A percentile compares a stretch with the other conserved stretches of the same genome.
Conservation (phyloP, 2,329 filamentous ascomycete genomes). For the Pyrenophora graminea region DNA sequence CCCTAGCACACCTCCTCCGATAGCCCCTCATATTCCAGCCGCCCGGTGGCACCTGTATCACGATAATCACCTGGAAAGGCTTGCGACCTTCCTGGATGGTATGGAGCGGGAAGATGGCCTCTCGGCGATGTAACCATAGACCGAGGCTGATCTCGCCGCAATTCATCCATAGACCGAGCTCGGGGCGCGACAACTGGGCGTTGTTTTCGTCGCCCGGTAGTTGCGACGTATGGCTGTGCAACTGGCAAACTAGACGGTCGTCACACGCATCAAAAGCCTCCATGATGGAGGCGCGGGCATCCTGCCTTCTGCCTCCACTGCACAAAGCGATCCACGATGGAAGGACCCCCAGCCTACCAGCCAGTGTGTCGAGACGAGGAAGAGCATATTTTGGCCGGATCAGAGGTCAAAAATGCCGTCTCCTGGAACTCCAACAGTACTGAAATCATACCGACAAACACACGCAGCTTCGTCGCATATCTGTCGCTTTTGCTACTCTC, state of each 20-base stretch:
- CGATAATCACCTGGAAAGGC: constrained; percentile 19
- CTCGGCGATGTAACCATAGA: constrained; percentile 18
- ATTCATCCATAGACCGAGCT: constrained; percentile 35
- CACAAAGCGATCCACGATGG: constrained; percentile 22
- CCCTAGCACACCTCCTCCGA: constrained; percentile 20
- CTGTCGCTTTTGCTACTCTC: constrained; percentile 37
- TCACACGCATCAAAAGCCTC: constrained; percentile 5
- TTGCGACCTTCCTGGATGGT: constrained; percentile 35
- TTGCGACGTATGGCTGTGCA: constrained; percentile 13
- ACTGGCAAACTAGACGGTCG: constrained; percentile 11
- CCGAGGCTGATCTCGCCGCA: constrained; percentile 15
- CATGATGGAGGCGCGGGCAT: constrained; percentile 3
- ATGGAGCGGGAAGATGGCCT: constrained; percentile 9
- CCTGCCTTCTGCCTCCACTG: constrained; percentile 3
- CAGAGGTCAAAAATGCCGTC: constrained; percentile 30
- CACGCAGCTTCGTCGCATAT: constrained; percentile 31
- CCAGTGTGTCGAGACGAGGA: constrained; percentile 33
- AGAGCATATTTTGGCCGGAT: constrained; percentile 16
- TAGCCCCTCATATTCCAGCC: constrained; percentile 24
- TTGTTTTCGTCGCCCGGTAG: constrained; percentile 6
- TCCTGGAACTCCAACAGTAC: constrained; percentile 32
- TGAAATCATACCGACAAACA: constrained; percentile 34
- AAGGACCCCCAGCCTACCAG: constrained; percentile 30
- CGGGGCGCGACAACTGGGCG: constrained; percentile 15
- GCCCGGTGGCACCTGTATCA: constrained; percentile 29